These are phyloP conservation scores for Talaromyces sp. DNA, from an alignment of 2,329 filamentous ascomycete species.

Conservation along the genomic window DNA sequence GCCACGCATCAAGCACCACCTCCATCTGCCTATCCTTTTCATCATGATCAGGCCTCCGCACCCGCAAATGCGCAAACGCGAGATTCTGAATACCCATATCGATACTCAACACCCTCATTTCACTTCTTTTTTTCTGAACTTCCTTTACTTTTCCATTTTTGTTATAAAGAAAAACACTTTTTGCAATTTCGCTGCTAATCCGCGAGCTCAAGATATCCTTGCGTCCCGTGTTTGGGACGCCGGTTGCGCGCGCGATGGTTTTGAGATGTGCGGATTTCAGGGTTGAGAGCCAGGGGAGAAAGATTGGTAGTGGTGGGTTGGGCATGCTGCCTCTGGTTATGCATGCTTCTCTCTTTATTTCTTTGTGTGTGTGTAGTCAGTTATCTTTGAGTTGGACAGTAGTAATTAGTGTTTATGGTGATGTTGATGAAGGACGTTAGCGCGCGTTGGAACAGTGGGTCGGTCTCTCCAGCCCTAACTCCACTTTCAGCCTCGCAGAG, in stretches of 20 bases:
- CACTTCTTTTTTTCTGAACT: too few species aligned
- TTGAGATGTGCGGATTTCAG: slow-evolving; percentile 53
- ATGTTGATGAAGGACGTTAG: too few species aligned
- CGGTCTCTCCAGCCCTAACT: too few species aligned
- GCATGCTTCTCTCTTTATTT: not conserved
- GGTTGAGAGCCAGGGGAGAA: slow-evolving; percentile 22
- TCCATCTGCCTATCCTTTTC: slow-evolving; percentile 12
- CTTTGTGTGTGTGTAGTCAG: not conserved
- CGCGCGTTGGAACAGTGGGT: too few species aligned
- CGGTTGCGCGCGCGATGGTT: slow-evolving; percentile 55
- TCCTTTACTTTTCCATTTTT: not conserved
- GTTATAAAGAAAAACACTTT: slow-evolving; percentile 4
- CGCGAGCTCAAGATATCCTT: slow-evolving; percentile 52
- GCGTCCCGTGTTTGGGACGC: slow-evolving; percentile 53
- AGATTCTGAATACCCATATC: slow-evolving; percentile 82
- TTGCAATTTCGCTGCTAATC: slow-evolving; percentile 31
- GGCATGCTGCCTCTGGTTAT: not conserved
- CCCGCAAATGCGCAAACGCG: slow-evolving; percentile 60
- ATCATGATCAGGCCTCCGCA: slow-evolving; percentile 15
- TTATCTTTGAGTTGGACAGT: too few species aligned
- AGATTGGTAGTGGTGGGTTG: too few species aligned
- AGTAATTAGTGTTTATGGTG: too few species aligned
- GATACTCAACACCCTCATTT: slow-evolving; percentile 62
- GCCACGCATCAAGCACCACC: slow-evolving; percentile 36
- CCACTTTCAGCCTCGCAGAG: too few species aligned